These are phyloP conservation scores for Cyberlindnera maritima DNA, from an alignment of 805 yeast genomes.

Conservation along the genomic window DNA sequence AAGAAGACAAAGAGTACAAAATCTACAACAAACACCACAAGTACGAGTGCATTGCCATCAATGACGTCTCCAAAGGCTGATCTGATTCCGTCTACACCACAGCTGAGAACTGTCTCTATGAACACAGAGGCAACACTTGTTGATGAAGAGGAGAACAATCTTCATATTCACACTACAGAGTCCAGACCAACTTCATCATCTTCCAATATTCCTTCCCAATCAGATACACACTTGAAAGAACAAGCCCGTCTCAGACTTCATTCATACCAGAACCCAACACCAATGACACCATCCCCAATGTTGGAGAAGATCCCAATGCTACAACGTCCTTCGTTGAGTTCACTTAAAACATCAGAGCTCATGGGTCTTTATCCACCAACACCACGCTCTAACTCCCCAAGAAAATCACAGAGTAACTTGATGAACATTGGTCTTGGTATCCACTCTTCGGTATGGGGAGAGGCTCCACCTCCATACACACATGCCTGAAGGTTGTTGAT, in stretches of 20 bases:
- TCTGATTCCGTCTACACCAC: background rate
- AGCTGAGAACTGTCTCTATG: slow-evolving; percentile 16
- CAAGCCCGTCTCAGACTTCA: background rate
- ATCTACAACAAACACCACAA: background rate
- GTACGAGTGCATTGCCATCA: background rate
- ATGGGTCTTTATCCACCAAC: slow-evolving; percentile 13
- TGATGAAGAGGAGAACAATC: slow-evolving; percentile 12
- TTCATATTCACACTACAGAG: too few relatives aligned
- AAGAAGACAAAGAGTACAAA: slow-evolving; percentile 6
- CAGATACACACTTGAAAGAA: background rate
- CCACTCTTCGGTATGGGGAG: slow-evolving; percentile 14
- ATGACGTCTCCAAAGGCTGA: background rate
- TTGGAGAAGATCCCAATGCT: slow-evolving; percentile 18
- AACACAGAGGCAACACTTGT: slow-evolving; percentile 23
- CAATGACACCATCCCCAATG: slow-evolving; percentile 8
- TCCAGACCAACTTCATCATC: too few relatives aligned
- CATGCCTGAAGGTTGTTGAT: slow-evolving; percentile 9
- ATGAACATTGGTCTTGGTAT: slow-evolving; percentile 23
- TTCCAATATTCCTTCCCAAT: too few relatives aligned
- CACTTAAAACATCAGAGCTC: slow-evolving; percentile 15
- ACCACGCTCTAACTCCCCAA: slow-evolving; percentile 22
- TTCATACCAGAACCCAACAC: background rate
- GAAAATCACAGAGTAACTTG: slow-evolving; percentile 26
- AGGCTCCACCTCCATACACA: slow-evolving; percentile 19
- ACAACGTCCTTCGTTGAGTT: slow-evolving; percentile 15